A percentile compares a stretch with the other conserved stretches of the same genome.
phyloP scores from a whole-genome alignment of 495 filamentous ascomycete genomes.

The Physcia stellaris region DNA sequence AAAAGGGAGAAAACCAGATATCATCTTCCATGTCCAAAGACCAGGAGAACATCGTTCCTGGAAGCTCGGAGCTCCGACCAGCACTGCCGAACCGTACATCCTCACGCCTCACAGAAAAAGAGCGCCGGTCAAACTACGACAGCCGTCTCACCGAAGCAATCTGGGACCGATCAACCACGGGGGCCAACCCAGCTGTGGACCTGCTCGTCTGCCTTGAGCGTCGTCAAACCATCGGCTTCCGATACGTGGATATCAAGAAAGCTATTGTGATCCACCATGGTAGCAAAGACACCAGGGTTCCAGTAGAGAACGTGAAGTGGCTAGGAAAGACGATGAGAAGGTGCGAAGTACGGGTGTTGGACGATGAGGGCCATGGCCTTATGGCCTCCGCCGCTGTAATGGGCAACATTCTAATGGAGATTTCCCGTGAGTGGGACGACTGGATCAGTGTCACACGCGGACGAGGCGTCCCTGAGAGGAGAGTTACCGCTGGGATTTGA shows the following conservation, averaged over 20 bases:
- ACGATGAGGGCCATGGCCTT: constrained; percentile 87
- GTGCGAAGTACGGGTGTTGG: constrained; percentile 81
- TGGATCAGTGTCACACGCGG: constrained; percentile 58
- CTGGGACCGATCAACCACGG: constrained; percentile 85
- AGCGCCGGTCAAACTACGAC: constrained; percentile 72
- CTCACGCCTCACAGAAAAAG: constrained; percentile 29
- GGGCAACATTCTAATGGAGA: constrained; percentile 84
- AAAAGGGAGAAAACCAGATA: neutral
- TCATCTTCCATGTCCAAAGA: neutral
- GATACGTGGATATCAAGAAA: constrained; percentile 89
- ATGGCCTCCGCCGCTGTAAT: constrained; percentile 94
- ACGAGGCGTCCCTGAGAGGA: constrained; percentile 20
- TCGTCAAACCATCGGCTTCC: constrained; percentile 82
- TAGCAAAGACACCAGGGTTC: constrained; percentile 78
- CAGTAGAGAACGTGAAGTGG: constrained; percentile 91
- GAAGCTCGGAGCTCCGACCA: neutral
- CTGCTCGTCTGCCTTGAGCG: constrained; percentile 87
- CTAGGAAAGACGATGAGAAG: constrained; percentile 83
- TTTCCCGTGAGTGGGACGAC: constrained; percentile 88
- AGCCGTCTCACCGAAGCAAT: constrained; percentile 76
- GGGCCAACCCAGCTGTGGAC: constrained; percentile 90
- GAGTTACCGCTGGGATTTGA: no score
- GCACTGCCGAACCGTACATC: neutral
- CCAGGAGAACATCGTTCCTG: no score
- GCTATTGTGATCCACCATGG: constrained; percentile 90